These are phyloP conservation scores for Phallus indusiatus DNA, from an alignment of 768 basidiomycete genomes.

Conservation along the genomic window DNA sequence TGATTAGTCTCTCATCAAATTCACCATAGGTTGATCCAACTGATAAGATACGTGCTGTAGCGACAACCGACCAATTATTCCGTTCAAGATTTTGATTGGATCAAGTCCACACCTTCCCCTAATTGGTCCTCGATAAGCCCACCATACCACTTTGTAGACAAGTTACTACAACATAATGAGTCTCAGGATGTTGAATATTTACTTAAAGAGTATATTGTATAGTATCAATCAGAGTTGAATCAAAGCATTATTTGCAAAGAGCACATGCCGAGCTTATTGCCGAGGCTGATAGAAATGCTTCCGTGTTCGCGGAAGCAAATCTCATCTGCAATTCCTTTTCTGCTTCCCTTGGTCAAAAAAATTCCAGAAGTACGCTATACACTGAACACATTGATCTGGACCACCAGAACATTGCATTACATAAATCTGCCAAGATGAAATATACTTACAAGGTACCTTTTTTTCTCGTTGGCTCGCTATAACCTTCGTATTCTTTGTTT, in stretches of 20 bases:
- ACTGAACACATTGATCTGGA: too few species aligned
- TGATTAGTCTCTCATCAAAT: constrained; percentile 5
- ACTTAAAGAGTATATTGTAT: background rate
- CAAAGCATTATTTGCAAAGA: background rate
- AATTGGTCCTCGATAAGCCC: constrained; percentile 49
- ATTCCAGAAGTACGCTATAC: background rate
- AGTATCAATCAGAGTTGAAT: background rate
- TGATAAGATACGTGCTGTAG: constrained; percentile 18
- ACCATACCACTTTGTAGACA: background rate
- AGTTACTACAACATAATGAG: background rate
- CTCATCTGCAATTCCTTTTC: background rate
- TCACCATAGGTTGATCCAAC: background rate
- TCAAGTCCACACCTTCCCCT: constrained; percentile 65
- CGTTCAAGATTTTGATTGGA: constrained; percentile 83
- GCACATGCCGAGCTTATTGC: too few species aligned
- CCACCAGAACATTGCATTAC: too few species aligned
- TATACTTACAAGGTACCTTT: background rate
- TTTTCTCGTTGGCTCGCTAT: background rate
- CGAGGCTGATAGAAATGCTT: background rate
- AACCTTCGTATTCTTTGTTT: background rate
- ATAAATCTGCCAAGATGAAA: background rate
- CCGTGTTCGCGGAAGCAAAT: background rate
- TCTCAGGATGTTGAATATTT: background rate
- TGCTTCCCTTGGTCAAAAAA: background rate
- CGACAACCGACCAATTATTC: constrained; percentile 26